Base-by-base conservation (phyloP, 2,329 filamentous ascomycete species). In the Lasiodiplodia citricola region DNA sequence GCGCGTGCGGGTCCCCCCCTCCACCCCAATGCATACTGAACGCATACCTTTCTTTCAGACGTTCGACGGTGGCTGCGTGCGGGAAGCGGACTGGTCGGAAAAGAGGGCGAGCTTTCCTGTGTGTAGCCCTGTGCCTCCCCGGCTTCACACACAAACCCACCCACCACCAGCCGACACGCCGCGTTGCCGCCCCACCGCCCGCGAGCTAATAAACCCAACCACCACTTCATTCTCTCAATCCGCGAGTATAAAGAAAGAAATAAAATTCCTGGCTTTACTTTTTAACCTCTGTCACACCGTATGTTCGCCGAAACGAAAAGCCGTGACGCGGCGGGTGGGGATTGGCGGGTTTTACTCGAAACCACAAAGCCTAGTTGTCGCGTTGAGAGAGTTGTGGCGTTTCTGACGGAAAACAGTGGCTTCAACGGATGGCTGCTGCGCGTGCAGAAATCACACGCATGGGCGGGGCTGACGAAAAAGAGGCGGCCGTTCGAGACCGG, bases 41-140 rank as follows among this genome's bases (percentile, higher is more conserved):
- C 58, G 38, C 58, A 62, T 62, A 62, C 41, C 41, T 44, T 35
- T 62, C 14, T 18, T 50, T 28, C 23, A 50, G 58, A 62, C 58
- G 58, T 62, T 62, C 58, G 58, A 62, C 41, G 58, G 58, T 62
- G 55, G 31, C 10, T 11, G 3, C 18, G 4, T 25, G n/a, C 18
- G 8, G n/a, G 14, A 25, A 41, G 41, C 41, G 25, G 41, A 25
- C 57, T n/a, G 23, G 35, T 16, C 38, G 5, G 21, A 41, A 25
- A 16, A 7, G 21, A 35, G 31, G 31, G 31, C 31, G 31, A 35
- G 31, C 31, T 35, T 28, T 35, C 31, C 31, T 35, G 31, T 35
- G 31, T 35, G 31, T 35, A 10, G 8, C 31, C 31, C 31, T 35
- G 31, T 35, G 31, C 31, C 31, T 35, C 31, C 31, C 31, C 7